Evolutionary conservation across 768 basidiomycete species (phyloP), one percentile per base, ranked within the genome.

Genomic region (Peribolospora baueri): DNA sequence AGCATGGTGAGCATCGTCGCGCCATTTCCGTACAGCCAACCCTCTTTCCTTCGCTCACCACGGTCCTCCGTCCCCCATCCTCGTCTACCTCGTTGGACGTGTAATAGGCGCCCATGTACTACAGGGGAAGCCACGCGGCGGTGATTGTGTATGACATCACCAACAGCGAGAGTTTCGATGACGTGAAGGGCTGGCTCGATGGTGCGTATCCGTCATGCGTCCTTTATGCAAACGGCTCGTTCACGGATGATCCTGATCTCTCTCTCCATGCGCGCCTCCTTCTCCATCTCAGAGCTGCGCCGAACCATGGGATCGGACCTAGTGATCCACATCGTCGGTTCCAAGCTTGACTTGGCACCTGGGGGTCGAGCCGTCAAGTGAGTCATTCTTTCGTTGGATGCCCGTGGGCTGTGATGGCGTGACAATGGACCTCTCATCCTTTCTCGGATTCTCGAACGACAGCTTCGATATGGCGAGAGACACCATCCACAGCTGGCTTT

Each of bases 101-200:
- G 48, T 56, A 54, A 57, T 62, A 85, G 85, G 87, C 87, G 62
- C 85, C 84, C 61, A 87, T 91, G 81, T 91, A 90, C 72, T 90
- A 90, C 74, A 79, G 86, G 70, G 86, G 86, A 66, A 84, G 88
- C 63, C 84, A 90, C 66, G 88, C 87, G 60, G 88, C 88, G 43
- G 75, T 95, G 59, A 74, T 93, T 61, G 74, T 91, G 66, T 95
- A 95, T 70, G 88, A 95, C 73, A 85, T 91, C 62, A 90, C 90
- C 64, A 85, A 84, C 69, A 75, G 76, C 57, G 73, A 80, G 55
- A 82, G 82, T 38, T 87, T 95, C 71, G 79, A 85, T 58, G 88
- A 90, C 67, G 77, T 93, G 62, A 76, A 80, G 61, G 82, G 83
- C 60, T 95, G 88, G 88, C 74, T 72, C 13, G 81, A 84, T 72